phyloP scores from a whole-genome alignment of 2,329 filamentous ascomycete genomes.

The Botrytis pseudocinerea region DNA sequence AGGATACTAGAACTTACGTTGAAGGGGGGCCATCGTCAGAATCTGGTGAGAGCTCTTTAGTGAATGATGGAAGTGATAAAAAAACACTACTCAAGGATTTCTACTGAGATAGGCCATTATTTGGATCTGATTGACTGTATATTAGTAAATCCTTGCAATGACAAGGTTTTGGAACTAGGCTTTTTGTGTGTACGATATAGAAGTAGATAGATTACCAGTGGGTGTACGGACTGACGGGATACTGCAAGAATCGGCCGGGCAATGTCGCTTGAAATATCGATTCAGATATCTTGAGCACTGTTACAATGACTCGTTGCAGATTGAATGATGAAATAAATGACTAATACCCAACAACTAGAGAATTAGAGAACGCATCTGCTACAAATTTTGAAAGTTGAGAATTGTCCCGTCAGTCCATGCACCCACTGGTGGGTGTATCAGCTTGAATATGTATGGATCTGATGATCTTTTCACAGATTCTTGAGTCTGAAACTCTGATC shows the following conservation, averaged over 20 bases:
- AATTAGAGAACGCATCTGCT: not conserved
- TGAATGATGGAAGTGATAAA: not conserved
- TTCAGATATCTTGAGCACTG: not conserved
- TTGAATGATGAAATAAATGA: not conserved
- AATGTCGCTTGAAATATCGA: not conserved
- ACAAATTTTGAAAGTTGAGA: not conserved
- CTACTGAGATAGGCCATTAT: not conserved
- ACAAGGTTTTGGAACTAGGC: not conserved
- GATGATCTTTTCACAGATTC: not conserved
- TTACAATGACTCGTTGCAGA: not conserved
- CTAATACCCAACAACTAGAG: too few relatives aligned
- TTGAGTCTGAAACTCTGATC: not conserved
- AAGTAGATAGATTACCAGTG: not conserved
- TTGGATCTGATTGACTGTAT: not conserved
- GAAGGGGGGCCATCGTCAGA: not conserved
- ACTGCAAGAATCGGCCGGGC: not conserved
- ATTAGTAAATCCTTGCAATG: not conserved
- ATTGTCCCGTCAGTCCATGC: not conserved
- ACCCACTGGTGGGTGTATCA: not conserved
- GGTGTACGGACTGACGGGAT: not conserved
- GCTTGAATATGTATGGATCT: not conserved
- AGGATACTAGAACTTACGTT: constrained; percentile 25
- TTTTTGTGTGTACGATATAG: not conserved
- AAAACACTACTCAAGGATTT: not conserved
- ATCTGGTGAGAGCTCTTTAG: not conserved